Percentiles rank a stretch among this genome's conserved stretches.
phyloP scores from a whole-genome alignment of 2,329 filamentous ascomycete genomes.

The Talaromyces sp. region DNA sequence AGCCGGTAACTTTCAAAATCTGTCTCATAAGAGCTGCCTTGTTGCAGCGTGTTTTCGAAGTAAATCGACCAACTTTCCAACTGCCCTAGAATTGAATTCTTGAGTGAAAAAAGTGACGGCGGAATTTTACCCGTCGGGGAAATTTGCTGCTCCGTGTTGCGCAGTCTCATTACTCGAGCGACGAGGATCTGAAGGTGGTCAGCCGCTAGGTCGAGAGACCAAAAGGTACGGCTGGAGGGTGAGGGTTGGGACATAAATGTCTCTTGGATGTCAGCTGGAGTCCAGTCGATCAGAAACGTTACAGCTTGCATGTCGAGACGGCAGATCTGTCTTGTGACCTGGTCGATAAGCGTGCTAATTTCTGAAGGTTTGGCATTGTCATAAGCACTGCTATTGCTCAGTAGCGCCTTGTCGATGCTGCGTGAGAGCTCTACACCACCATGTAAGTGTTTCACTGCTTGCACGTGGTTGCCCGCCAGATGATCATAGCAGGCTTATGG shows the following conservation, averaged over 20 bases:
- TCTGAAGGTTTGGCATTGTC: neutral
- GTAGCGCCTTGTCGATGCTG: neutral
- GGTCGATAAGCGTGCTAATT: constrained; percentile 17
- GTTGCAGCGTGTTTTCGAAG: neutral
- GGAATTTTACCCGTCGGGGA: constrained; percentile 6
- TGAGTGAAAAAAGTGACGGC: neutral
- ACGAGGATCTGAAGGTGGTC: constrained; percentile 27
- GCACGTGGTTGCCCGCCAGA: constrained; percentile 27
- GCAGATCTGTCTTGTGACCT: constrained; percentile 29
- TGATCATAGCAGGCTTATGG: constrained; percentile 35
- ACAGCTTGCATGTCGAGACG: constrained; percentile 32
- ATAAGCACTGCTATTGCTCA: constrained; percentile 8
- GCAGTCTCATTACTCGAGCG: constrained; percentile 24
- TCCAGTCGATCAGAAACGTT: constrained; percentile 25
- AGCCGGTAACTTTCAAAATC: constrained; percentile 12
- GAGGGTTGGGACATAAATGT: constrained; percentile 3
- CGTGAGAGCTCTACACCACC: constrained; percentile 25
- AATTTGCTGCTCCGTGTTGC: constrained; percentile 17
- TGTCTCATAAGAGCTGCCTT: neutral
- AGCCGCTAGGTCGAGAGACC: constrained; percentile 27
- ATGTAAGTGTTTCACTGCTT: constrained; percentile 32
- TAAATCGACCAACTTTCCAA: neutral
- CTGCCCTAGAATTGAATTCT: neutral
- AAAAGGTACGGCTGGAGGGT: constrained; percentile 14
- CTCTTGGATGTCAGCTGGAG: constrained; percentile 23